These are phyloP conservation scores for Fomes fomentarius DNA, from an alignment of 1,284 basidiomycete genomes.

Conservation along the genomic window DNA sequence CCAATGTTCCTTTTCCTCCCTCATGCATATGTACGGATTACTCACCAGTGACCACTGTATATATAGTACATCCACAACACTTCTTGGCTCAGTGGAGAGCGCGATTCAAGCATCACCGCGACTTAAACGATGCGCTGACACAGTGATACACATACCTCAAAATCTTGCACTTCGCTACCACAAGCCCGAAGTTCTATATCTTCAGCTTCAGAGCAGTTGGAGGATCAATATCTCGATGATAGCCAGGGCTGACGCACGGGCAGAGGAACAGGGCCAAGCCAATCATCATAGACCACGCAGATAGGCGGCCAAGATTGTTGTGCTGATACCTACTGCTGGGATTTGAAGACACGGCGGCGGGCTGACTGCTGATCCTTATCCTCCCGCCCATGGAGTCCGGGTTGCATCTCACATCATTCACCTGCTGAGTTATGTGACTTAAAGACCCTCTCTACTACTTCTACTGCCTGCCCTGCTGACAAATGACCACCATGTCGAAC, in stretches of 20 bases:
- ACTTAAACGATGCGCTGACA: no score
- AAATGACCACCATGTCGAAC: conserved; percentile 28
- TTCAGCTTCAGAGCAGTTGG: no score
- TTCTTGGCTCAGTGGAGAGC: no score
- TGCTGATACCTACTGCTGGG: no score
- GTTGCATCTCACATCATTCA: neutral
- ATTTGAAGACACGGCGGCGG: neutral
- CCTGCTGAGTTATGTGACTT: neutral
- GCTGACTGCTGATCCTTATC: neutral
- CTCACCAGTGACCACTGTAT: no score
- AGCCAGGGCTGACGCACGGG: conserved; percentile 11
- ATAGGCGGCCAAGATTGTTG: neutral
- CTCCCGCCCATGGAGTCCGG: conserved; percentile 5
- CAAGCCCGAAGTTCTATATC: no score
- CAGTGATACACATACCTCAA: no score
- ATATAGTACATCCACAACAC: no score
- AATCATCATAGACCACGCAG: neutral
- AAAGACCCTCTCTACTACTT: neutral
- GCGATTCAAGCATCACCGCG: no score
- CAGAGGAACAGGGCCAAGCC: neutral
- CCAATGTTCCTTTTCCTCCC: no score
- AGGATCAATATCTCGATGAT: conserved; percentile 17
- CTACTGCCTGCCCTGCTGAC: neutral
- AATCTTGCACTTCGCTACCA: no score
- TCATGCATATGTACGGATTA: no score